phyloP scores from a whole-genome alignment of 1,284 basidiomycete genomes.

The Ustilago sp. region DNA sequence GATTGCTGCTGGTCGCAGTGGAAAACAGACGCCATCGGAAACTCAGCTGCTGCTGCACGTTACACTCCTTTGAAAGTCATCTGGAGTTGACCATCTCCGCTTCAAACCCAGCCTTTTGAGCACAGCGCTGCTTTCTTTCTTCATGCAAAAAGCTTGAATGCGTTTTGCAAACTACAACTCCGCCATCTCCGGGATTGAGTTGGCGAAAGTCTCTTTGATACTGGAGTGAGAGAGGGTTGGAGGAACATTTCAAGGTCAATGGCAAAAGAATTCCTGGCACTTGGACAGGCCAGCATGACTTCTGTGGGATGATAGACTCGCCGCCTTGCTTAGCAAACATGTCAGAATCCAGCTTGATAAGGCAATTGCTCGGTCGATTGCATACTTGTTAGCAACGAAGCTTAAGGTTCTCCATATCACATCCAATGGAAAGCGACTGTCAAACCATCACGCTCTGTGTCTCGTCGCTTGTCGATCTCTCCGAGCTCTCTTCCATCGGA shows the following conservation, averaged over 20 bases:
- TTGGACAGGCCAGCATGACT: neutral
- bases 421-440: conserved; percentile 2
- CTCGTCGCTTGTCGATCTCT: neutral
- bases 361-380: neutral
- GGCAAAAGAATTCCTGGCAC: neutral
- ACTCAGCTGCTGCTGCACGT: neutral
- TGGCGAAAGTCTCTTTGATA: neutral
- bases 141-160: too few species aligned
- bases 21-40: neutral
- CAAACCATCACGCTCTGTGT: neutral
- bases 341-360: neutral
- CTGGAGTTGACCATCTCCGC: neutral
- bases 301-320: conserved; percentile 3
- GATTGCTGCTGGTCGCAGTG: neutral
- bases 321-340: conserved; percentile 7
- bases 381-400: neutral
- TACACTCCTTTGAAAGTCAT: neutral
- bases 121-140: too few species aligned
- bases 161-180: too few species aligned
- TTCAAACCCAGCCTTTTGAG: neutral
- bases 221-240: neutral
- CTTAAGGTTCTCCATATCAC: neutral
- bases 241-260: neutral
- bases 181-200: too few species aligned
- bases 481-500: neutral